Conservation (phyloP, 257 asterid species). For the Scutellaria minor region DNA sequence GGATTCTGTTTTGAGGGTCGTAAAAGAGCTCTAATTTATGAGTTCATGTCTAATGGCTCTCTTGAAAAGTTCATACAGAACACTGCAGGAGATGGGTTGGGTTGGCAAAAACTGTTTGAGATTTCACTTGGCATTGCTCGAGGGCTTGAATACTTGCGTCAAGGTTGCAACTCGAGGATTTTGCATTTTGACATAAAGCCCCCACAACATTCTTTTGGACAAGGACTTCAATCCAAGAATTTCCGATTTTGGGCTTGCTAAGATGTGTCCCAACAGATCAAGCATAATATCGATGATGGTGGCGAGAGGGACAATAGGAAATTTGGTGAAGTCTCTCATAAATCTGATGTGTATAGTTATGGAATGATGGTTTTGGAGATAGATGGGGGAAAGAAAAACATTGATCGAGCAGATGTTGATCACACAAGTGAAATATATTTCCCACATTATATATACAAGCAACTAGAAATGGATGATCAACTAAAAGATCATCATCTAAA, state of each 20-base stretch:
- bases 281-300: neutral
- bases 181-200: slow-evolving; percentile 51
- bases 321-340: no score
- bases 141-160: slow-evolving; percentile 49
- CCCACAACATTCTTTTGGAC: slow-evolving; percentile 47
- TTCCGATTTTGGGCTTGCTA: slow-evolving; percentile 47
- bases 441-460: no score
- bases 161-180: slow-evolving; percentile 37
- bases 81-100: slow-evolving; percentile 5
- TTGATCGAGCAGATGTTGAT: no score
- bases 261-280: slow-evolving; percentile 35
- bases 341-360: no score
- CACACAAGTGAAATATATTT: no score
- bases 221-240: slow-evolving; percentile 44
- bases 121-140: slow-evolving; percentile 48
- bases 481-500: no score
- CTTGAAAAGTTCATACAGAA: slow-evolving; percentile 38
- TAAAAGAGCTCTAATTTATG: slow-evolving; percentile 42
- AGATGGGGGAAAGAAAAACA: no score
- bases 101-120: slow-evolving; percentile 23
- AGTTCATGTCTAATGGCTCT: slow-evolving; percentile 52
- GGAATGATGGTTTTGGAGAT: no score
- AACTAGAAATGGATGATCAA: no score
- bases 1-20: slow-evolving; percentile 45
- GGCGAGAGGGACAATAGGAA: neutral